These are phyloP conservation scores for Paecilomyces variotii DNA, from an alignment of 2,329 filamentous ascomycete species.

Conservation along the genomic window DNA sequence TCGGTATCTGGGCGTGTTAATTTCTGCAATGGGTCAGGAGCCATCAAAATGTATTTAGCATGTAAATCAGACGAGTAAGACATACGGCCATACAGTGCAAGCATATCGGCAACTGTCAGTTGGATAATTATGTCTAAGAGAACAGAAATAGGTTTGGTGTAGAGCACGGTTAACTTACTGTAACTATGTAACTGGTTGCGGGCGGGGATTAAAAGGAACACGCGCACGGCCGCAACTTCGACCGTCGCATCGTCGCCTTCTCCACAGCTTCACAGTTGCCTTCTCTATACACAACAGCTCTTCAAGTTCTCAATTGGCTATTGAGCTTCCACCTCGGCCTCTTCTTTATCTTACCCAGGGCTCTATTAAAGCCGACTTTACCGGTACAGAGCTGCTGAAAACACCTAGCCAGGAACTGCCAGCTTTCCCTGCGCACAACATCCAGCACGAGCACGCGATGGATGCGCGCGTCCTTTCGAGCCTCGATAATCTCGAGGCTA, in stretches of 20 bases:
- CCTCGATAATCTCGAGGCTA: constrained; percentile 34
- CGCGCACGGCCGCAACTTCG: neutral
- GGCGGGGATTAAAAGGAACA: neutral
- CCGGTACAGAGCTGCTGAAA: neutral
- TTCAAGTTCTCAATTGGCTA: neutral
- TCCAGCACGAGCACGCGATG: constrained; percentile 20
- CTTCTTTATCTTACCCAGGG: neutral
- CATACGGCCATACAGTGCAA: too few species aligned
- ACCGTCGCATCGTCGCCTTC: neutral
- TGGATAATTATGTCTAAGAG: too few species aligned
- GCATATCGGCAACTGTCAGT: too few species aligned
- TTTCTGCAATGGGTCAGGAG: neutral
- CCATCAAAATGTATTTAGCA: neutral
- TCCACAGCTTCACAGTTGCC: neutral
- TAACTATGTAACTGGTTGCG: neutral
- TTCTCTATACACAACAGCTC: neutral
- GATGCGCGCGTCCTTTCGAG: constrained; percentile 30
- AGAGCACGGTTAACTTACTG: neutral
- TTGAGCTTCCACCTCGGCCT: neutral
- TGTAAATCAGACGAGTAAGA: neutral
- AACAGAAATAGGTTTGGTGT: neutral
- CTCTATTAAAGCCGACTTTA: neutral
- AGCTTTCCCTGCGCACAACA: neutral
- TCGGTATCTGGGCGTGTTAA: neutral
- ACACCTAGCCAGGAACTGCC: neutral